Base-by-base conservation (phyloP, 192 early-diverging fungal species). In the Coemansia sp. region DNA sequence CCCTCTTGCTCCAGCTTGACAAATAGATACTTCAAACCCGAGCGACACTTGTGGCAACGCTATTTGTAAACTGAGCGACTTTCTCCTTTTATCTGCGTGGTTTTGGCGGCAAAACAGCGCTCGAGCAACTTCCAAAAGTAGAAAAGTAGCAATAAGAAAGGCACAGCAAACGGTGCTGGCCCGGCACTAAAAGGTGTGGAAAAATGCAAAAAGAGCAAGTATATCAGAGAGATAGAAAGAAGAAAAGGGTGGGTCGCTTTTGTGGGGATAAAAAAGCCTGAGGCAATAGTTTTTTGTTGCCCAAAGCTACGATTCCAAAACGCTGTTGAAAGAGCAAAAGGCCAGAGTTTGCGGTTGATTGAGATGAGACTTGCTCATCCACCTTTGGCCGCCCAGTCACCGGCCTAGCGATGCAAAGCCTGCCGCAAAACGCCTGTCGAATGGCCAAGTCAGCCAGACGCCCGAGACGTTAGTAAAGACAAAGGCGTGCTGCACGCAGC, bases 1-100 rank as follows among this genome's bases (percentile, higher is more conserved):
- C 21, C 59, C 45, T 60, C 48, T 45, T 49, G 45, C 59, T 60
- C 59, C 59, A 60, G 45, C 14, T 60, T 60, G 43, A 15, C 59
- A 49, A 49, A 45, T 14, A 49, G 41, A 45, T 15, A 49, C 15
- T n/a, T 8, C 19, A 19, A 19, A 49, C 15, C n/a, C 48, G 17
- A 49, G 48, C 7, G 48, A 45, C 41, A 45, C 41, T 45, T 41
- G 39, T 41, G 41, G 41, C 15, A 45, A 45, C 48, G 48, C 48
- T 49, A 8, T 49, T 49, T 49, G 17, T n/a, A 8, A 49, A 49
- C 48, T 6, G 19, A 21, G 19, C 41, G 15, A 12, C 11, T 12
- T n/a, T 45, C 3, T 45, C 41, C 41, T n/a, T 45, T n/a, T 45
- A n/a, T 45, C 41, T 45, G 41, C 39, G 39, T 45, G 41, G 14